Percentiles rank a stretch among this genome's conserved stretches.
phyloP scores from a whole-genome alignment of 345 rosid species.

The Nasturtium officinale region DNA sequence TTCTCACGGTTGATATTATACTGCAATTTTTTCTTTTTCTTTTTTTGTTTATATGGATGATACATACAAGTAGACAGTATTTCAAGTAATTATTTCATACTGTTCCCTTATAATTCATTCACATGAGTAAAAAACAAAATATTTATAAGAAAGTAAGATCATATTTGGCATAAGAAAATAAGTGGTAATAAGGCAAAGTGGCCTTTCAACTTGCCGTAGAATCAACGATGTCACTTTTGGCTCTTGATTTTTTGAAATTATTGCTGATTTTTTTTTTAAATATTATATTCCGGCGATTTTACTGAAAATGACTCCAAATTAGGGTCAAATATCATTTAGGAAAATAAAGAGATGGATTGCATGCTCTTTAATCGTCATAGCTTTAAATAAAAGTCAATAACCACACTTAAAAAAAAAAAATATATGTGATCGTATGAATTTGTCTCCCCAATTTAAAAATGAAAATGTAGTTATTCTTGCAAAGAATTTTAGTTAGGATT shows the following conservation, averaged over 20 bases:
- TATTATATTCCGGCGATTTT: neutral
- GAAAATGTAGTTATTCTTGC: too few relatives aligned
- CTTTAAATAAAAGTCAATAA: neutral
- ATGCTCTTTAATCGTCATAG: slow-evolving; percentile 1
- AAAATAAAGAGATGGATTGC: neutral
- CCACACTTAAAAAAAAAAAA: neutral
- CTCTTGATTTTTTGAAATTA: slow-evolving; percentile 26
- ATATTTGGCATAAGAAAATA: slow-evolving; percentile 4
- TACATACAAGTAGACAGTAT: neutral
- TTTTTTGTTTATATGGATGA: slow-evolving; percentile 29
- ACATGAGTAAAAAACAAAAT: neutral
- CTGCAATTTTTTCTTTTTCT: slow-evolving; percentile 7
- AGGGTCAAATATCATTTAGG: neutral
- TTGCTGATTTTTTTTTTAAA: neutral
- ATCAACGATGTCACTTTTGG: slow-evolving; percentile 36
- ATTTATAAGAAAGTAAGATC: neutral
- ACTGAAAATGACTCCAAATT: slow-evolving; percentile 9
- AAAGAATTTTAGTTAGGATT: neutral
- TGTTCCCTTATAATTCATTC: neutral
- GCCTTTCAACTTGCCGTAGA: slow-evolving; percentile 42
- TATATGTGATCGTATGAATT: too few relatives aligned
- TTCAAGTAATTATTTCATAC: neutral
- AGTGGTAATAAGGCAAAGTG: slow-evolving; percentile 36
- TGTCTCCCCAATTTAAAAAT: too few relatives aligned
- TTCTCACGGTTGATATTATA: slow-evolving; percentile 12